Evolutionary conservation across 106 monocot species (phyloP), one percentile per base, ranked within the genome.

Genomic region (Ottelia alismoides): DNA sequence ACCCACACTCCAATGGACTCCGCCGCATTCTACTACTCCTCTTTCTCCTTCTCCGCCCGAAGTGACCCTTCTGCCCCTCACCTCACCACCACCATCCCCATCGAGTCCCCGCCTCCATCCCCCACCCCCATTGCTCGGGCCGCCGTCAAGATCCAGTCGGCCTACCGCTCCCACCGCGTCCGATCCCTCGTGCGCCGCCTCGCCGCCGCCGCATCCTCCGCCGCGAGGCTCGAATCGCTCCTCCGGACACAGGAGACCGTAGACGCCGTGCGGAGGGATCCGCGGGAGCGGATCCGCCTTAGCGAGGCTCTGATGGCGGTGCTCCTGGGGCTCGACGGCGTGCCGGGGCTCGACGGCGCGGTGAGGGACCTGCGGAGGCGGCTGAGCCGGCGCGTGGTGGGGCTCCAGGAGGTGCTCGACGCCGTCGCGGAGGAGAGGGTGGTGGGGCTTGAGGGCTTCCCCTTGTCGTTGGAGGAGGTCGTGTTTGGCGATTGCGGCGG

Each of bases 241-340:
- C 66, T 88, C 66, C 82, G 52, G 52, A 46, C 30, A 50, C 78
- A 83, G 69, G 82, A 88, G 17, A 88, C 78, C 20, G 78, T 88
- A 25, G 82, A 83, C 53, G 70, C 73, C 25, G 58, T 82, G 14
- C 49, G 79, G 28, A 25, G 67, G 14, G 67, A 75, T 65, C 64
- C 60, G n/a, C 55, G 60, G 45, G 78, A 88, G 70, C 57, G 82
- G 43, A 11, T 76, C 2, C 30, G 72, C 57, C 22, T 88, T 63
- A 63, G 30, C 56, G 87, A 88, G 73, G 62, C 22, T 32, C 73
- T 88, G 24, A 88, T 88, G 82, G 64, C 20, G 25, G 45, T 64
- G 25, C 78, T 88, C 25, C 72, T 83, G 25, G 45, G 66, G 19
- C 70, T 88, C 20, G 87, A 83, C 20, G 57, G 68, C 25, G 79